A percentile compares a stretch with the other conserved stretches of the same genome.
These are phyloP conservation scores for Craspedostauros australis DNA, from an alignment of 108 stramenopile species.

Conservation along the genomic window DNA sequence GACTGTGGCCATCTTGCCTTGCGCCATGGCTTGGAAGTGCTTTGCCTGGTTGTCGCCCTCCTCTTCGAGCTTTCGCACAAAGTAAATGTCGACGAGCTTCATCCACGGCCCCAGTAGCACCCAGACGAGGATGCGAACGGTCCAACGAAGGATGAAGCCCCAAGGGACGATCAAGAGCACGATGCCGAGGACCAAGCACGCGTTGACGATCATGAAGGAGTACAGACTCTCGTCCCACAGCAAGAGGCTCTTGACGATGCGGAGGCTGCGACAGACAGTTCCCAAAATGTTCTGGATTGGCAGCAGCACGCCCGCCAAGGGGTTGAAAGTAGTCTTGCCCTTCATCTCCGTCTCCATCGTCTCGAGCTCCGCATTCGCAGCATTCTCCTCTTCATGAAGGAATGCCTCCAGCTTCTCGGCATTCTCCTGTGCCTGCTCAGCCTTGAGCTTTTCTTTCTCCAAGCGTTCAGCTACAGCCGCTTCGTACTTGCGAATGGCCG, in stretches of 20 bases:
- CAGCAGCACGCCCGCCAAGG: constrained; percentile 24
- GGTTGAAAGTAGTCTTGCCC: too few relatives aligned
- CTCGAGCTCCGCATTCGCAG: constrained; percentile 4
- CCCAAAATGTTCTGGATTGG: constrained; percentile 41
- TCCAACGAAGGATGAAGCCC: constrained; percentile 46
- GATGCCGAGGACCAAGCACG: constrained; percentile 34
- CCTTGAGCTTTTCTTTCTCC: constrained; percentile 3
- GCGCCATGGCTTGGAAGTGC: constrained; percentile 3
- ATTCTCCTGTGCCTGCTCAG: background rate
- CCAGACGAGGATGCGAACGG: constrained; percentile 44
- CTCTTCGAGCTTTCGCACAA: constrained; percentile 14
- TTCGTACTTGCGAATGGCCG: constrained; percentile 8
- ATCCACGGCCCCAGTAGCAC: constrained; percentile 69
- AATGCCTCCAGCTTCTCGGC: background rate
- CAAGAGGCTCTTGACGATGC: constrained; percentile 34
- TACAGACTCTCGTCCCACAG: constrained; percentile 48
- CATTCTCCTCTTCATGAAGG: background rate
- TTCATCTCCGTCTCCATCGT: constrained; percentile 22
- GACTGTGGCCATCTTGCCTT: too few relatives aligned
- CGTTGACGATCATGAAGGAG: constrained; percentile 38
- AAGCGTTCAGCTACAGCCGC: constrained; percentile 1
- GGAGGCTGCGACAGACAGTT: constrained; percentile 24
- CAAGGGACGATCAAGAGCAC: constrained; percentile 43
- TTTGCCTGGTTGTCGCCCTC: constrained; percentile 1
- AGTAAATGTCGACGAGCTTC: constrained; percentile 61